Evolutionary conservation across 2,329 filamentous ascomycete species (phyloP), one percentile per base, ranked within the genome.

Genomic region (Cytospora leucostoma): DNA sequence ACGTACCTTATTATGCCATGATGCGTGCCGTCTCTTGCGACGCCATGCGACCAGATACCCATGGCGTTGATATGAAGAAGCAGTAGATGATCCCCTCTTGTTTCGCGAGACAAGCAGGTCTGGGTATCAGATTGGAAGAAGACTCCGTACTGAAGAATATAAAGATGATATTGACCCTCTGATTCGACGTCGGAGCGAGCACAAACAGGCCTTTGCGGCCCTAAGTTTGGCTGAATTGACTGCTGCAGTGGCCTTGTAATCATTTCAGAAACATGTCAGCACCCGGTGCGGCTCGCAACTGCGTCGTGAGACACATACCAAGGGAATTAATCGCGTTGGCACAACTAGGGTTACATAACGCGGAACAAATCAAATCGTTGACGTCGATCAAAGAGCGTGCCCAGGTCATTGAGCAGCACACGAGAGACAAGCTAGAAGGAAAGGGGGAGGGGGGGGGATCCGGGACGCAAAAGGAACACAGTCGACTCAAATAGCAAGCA

Each of bases 81-180:
- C 34, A 17, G 21, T 37, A 6, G 3, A 13, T 19, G 15, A 33
- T 13, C 12, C 5, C 11, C 21, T 34, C 27, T 17, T 37, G 58
- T 34, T 49, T 62, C 53, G 7, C 53, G 58, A n/a, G 62, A 32
- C 5, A 17, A 44, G 57, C 61, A 64, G 11, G 33, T 53, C 17
- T 61, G 34, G n/a, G 53, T 50, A 52, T 34, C 33, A 53, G 37
- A 61, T 6, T 32, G 51, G 74, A 17, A 71, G 64, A 63, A 68
- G 70, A 5, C 50, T 7, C 19, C 72, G 74, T 66, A 74, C 71
- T 27, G 61, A 72, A 59, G 68, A 73, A 66, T 67, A 61, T 37
- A 44, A 73, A 57, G 63, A 59, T 34, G 55, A 58, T 33, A 34
- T n/a, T 19, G 51, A 65, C 11, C 66, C 19, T 51, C 58, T 53